Base-by-base conservation (phyloP, 768 basidiomycete species). In the Termitomyces eurrhizus region DNA sequence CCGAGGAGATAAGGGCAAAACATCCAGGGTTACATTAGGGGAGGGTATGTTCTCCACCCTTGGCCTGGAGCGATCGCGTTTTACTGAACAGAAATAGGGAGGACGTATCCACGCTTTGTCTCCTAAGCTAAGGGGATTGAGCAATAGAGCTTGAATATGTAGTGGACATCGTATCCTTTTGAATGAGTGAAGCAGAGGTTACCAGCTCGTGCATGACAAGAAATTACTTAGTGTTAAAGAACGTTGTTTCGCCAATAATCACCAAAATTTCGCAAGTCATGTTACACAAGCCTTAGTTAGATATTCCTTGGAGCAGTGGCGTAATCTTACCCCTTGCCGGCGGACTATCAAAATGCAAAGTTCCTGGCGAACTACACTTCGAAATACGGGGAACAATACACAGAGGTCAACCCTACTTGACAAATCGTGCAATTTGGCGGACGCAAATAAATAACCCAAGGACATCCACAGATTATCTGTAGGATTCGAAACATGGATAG, bases 1-100 rank as follows among this genome's bases (percentile, higher is more conserved):
- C 53, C 53, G 41, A 55, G 39, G 53, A 55, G 29, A 55, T 55
- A 55, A 32, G 41, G 12, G 16, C 9, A 42, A 54, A n/a, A n/a
- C 29, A n/a, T 33, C 12, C 29, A 42, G n/a, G 14, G 41, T 42
- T 4, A 13, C 13, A 8, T 21, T 42, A 42, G 42, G 53, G 53
- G n/a, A 42, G n/a, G 29, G 18, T 21, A 8, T 11, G 7, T 33
- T 55, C 53, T 55, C 53, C 53, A 55, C n/a, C 41, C 16, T 29
- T 32, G 11, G 24, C 35, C 42, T 57, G 26, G 42, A 51, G 57
- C 51, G 56, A 57, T 57, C 56, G 18, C 29, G 3, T 11, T 53
- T 53, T 52, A 36, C 24, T 6, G 33, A 32, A 24, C 3, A 14
- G 35, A n/a, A 56, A 56, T 56, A 56, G 55, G 42, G 41, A 39